Evolutionary conservation across 495 filamentous ascomycete genomes (phyloP).

Genomic region (Aspergillus incahuasiensis): DNA sequence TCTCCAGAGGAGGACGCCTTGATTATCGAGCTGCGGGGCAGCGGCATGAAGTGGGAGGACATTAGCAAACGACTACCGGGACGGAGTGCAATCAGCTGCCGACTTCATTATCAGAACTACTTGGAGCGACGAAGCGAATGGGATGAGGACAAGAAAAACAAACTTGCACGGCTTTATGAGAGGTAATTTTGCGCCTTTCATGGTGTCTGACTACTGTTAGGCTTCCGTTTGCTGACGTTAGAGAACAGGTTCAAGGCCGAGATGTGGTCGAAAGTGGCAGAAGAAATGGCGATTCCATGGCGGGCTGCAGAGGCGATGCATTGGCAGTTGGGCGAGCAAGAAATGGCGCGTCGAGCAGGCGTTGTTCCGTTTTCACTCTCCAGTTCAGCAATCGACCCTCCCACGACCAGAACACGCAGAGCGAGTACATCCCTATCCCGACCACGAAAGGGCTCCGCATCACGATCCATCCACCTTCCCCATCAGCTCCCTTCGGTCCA

Average conservation of each 20-base stretch:
- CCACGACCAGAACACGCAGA: conserved; percentile 40
- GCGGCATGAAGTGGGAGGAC: conserved; percentile 97
- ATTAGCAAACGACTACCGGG: conserved; percentile 87
- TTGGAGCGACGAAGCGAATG: conserved; percentile 84
- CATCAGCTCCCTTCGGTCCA: conserved; percentile 43
- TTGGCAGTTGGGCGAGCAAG: conserved; percentile 89
- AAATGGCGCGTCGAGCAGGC: conserved; percentile 88
- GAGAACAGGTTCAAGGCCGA: conserved; percentile 80
- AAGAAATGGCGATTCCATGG: conserved; percentile 96
- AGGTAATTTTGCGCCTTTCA: conserved; percentile 53
- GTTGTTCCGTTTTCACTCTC: conserved; percentile 74
- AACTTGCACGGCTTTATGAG: conserved; percentile 89
- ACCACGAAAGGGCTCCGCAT: conserved; percentile 38
- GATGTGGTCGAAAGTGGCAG: conserved; percentile 92
- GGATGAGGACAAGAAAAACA: conserved; percentile 97
- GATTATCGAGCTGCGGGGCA: conserved; percentile 83
- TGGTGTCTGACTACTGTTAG: background rate
- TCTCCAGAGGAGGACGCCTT: conserved; percentile 82
- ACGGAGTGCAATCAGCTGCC: conserved; percentile 86
- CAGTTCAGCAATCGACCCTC: conserved; percentile 53
- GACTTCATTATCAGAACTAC: conserved; percentile 96
- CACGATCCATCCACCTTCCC: conserved; percentile 32
- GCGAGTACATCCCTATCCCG: conserved; percentile 43
- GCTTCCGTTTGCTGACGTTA: conserved; percentile 9
- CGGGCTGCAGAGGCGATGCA: conserved; percentile 95